A percentile compares a stretch with the other conserved stretches of the same genome.
Conservation (phyloP, 2,329 filamentous ascomycete species). For the Sarocladium oryzae region DNA sequence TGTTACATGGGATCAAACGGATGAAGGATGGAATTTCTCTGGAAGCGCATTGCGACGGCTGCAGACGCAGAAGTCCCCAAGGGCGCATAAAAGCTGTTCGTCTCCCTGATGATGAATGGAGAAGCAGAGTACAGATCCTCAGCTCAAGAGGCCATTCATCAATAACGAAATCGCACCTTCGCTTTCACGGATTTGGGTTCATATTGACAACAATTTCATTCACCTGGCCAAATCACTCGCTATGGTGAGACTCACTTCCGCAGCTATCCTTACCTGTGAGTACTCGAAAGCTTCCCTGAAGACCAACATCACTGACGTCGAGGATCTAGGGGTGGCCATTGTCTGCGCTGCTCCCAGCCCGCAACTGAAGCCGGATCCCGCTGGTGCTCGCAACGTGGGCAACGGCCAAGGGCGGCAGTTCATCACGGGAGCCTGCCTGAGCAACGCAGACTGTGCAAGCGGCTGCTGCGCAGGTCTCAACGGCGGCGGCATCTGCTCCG, state of each 20-base stretch:
- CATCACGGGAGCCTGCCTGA: slow-evolving; percentile 21
- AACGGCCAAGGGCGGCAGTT: slow-evolving; percentile 18
- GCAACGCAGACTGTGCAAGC: slow-evolving; percentile 17
- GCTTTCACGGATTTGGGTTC: no score
- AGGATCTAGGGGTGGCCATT: slow-evolving; percentile 3
- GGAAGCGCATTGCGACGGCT: no score
- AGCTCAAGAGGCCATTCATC: no score
- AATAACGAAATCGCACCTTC: no score
- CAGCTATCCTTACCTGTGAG: neutral
- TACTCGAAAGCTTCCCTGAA: neutral
- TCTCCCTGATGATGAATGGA: neutral
- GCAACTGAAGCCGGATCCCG: slow-evolving; percentile 16
- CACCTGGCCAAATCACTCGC: neutral
- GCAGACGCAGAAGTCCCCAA: no score
- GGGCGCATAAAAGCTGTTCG: neutral
- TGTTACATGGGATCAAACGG: neutral
- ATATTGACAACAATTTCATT: no score
- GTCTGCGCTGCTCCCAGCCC: slow-evolving; percentile 4
- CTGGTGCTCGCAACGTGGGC: slow-evolving; percentile 14
- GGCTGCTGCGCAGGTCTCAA: slow-evolving; percentile 20
- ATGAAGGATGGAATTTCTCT: no score
- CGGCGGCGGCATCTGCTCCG: slow-evolving; percentile 20
- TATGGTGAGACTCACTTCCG: neutral
- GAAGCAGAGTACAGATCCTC: no score
- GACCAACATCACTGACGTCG: no score